phyloP scores from a whole-genome alignment of 441 rosid genomes.

The Brassica balearica region DNA sequence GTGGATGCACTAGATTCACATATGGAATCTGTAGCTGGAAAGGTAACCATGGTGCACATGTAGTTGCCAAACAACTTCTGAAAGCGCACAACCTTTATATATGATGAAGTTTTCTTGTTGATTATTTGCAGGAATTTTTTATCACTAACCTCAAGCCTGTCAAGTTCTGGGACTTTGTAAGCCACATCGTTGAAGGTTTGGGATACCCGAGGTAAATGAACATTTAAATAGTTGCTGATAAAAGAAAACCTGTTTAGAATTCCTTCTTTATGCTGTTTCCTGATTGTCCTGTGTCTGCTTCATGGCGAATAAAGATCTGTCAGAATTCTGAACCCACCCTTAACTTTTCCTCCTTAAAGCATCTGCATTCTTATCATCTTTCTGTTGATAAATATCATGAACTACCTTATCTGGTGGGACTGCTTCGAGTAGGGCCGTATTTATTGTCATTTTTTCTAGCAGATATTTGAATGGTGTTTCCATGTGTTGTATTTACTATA shows the following conservation, averaged over 20 bases:
- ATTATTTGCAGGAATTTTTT: conserved; percentile 74
- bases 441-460: not conserved
- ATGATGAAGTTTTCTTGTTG: conserved; percentile 38
- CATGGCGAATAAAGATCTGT: not conserved
- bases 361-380: conserved; percentile 4
- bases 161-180: conserved; percentile 80
- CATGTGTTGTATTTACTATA: conserved; percentile 5
- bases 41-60: conserved; percentile 53
- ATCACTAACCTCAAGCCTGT: conserved; percentile 82
- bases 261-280: conserved; percentile 1
- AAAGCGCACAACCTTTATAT: conserved; percentile 13
- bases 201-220: conserved; percentile 79
- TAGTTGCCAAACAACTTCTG: conserved; percentile 1
- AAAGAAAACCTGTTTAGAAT: conserved; percentile 18
- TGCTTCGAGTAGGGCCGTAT: conserved; percentile 12
- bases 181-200: conserved; percentile 70
- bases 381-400: conserved; percentile 9
- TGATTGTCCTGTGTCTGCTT: conserved; percentile 18
- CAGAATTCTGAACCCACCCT: conserved; percentile 1
- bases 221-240: conserved; percentile 17
- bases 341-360: conserved; percentile 6
- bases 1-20: conserved; percentile 75
- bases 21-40: conserved; percentile 82
- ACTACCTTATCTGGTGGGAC: conserved; percentile 16
- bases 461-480: not conserved